Percentiles rank a stretch among this genome's conserved stretches.
Conservation (phyloP, 495 filamentous ascomycete species). For the Annulohypoxylon stygium region DNA sequence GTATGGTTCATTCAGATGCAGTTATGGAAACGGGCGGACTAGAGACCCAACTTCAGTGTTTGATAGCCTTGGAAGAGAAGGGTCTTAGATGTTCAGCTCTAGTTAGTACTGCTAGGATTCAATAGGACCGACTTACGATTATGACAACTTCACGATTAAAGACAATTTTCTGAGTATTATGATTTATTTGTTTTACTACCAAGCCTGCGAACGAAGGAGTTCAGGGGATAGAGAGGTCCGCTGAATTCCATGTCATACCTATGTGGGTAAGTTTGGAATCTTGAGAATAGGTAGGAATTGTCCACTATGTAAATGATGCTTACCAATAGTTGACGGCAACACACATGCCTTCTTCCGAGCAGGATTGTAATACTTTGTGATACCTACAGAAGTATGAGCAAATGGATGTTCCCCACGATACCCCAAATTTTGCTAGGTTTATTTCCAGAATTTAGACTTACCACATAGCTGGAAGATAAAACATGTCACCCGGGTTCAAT, state of each 20-base stretch:
- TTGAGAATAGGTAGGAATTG: background rate
- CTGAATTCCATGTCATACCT: conserved; percentile 80
- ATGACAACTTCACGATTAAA: background rate
- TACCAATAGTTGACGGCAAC: conserved; percentile 86
- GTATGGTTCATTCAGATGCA: background rate
- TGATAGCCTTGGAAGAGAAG: conserved; percentile 5
- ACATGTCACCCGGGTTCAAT: conserved; percentile 77
- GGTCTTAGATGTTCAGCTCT: conserved; percentile 1
- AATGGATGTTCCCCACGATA: background rate
- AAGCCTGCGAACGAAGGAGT: conserved; percentile 64
- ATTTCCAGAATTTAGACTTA: conserved; percentile 51
- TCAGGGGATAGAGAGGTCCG: conserved; percentile 69
- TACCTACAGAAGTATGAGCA: conserved; percentile 53
- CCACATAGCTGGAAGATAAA: conserved; percentile 85
- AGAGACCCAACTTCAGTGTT: background rate
- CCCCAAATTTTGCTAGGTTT: background rate
- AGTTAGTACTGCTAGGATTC: conserved; percentile 16
- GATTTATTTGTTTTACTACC: conserved; percentile 32
- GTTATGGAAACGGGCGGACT: background rate
- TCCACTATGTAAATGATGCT: conserved; percentile 22
- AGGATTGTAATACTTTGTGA: conserved; percentile 77
- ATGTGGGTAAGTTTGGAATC: conserved; percentile 2
- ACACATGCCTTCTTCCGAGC: conserved; percentile 72
- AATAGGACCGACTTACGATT: conserved; percentile 22
- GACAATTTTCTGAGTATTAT: background rate